Evolutionary conservation across 2,329 filamentous ascomycete genomes (phyloP).

Genomic region (Nigrograna mackinnonii): DNA sequence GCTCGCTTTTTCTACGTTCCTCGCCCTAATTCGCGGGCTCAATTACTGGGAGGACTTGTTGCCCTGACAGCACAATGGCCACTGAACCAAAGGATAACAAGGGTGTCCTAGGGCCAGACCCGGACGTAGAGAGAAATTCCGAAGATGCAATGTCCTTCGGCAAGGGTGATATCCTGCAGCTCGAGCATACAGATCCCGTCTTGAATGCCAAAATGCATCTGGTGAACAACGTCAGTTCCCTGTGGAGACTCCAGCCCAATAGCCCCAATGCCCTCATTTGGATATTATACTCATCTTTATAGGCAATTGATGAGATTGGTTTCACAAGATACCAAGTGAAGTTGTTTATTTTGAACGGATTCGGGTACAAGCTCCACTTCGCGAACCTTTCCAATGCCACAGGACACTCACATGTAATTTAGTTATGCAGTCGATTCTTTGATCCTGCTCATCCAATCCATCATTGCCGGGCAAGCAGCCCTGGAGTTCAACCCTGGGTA

Average conservation of each 20-base stretch:
- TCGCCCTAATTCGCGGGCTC: too few relatives aligned
- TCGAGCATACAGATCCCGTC: constrained; percentile 63
- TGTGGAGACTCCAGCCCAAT: too few relatives aligned
- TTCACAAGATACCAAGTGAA: constrained; percentile 60
- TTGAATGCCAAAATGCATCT: constrained; percentile 70
- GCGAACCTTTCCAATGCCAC: not conserved
- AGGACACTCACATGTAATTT: not conserved
- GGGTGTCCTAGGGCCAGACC: not conserved
- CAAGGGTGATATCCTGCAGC: constrained; percentile 58
- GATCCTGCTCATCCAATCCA: constrained; percentile 63
- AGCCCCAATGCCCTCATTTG: too few relatives aligned
- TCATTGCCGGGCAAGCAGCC: constrained; percentile 62
- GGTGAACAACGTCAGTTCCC: constrained; percentile 64
- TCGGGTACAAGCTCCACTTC: constrained; percentile 49
- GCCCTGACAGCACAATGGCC: too few relatives aligned
- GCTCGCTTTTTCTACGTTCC: too few relatives aligned
- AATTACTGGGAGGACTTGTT: too few relatives aligned
- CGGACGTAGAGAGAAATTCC: constrained; percentile 4
- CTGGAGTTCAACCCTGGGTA: constrained; percentile 63
- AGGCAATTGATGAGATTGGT: constrained; percentile 58
- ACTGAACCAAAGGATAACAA: not conserved
- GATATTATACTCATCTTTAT: not conserved
- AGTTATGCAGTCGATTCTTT: constrained; percentile 62
- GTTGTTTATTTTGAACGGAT: constrained; percentile 64
- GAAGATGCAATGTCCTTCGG: constrained; percentile 4